Base-by-base conservation (phyloP, 805 yeast species). In the Saccharomycopsis fermentans region DNA sequence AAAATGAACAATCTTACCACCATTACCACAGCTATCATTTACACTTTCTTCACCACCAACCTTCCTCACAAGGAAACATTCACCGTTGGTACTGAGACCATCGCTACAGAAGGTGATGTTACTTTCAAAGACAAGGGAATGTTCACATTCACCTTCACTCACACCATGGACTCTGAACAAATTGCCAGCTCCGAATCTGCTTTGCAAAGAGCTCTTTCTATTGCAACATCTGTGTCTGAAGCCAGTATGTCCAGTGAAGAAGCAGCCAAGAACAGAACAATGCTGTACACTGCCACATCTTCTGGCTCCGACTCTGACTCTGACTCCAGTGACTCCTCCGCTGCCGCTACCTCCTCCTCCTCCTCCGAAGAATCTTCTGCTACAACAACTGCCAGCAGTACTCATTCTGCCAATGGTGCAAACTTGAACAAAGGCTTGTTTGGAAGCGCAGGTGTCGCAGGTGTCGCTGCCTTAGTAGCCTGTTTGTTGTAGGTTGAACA, bases 1-100 rank as follows among this genome's bases (percentile, higher is more conserved):
- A 52, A 5, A 14, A 17, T 52, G 34, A 17, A 48, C 52, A 60
- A 56, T 47, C 35, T 32, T 39, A 58, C 63, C 24, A 60, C 61
- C 12, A 34, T 60, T 24, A 60, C 63, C 19, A 60, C 63, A 11
- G 61, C 61, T 26, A 60, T 58, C 55, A 58, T 60, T 55, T 60
- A 58, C 58, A 58, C 63, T 21, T 60, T 39, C 54, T 60, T 53
- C 55, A 60, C 61, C 36, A 60, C 61, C 11, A 24, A 58, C 12
- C 47, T 40, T 39, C 58, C 59, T 26, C 26, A 34, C n/a, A 47
- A 52, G 29, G 47, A 54, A n/a, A 58, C 61, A 19, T 58, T 21
- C 54, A 58, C 58, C 19, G 56, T 58, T 17, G 63, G 63, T n/a
- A 27, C 43, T 19, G 36, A 48, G 14, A 56, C 58, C 11, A 52